phyloP scores from a whole-genome alignment of 441 rosid genomes.

The Pelargonium fulgidum region DNA sequence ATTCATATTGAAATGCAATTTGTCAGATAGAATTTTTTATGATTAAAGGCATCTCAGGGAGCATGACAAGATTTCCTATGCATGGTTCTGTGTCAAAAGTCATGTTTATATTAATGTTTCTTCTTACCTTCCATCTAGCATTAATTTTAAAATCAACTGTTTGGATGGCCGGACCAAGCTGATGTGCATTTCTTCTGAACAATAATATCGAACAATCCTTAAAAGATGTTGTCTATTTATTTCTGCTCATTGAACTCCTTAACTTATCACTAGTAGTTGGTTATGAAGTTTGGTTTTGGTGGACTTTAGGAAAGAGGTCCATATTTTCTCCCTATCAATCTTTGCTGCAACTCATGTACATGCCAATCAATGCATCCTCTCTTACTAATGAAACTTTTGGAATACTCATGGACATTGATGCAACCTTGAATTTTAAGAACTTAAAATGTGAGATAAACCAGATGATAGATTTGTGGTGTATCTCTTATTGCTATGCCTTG shows the following conservation, averaged over 20 bases:
- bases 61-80: neutral
- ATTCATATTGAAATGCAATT: neutral
- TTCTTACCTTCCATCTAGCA: neutral
- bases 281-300: neutral
- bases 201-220: neutral
- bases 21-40: neutral
- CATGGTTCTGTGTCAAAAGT: neutral
- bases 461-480: neutral
- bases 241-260: neutral
- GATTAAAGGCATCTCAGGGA: neutral
- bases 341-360: neutral
- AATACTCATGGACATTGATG: neutral
- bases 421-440: neutral
- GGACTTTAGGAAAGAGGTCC: neutral
- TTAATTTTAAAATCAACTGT: neutral
- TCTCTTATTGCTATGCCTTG: neutral
- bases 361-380: neutral
- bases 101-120: neutral
- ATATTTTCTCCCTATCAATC: conserved; percentile 10
- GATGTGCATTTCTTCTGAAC: neutral
- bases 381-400: conserved; percentile 20
- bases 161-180: neutral
- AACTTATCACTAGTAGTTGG: neutral
- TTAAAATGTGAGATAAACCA: neutral
- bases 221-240: neutral